phyloP scores from a whole-genome alignment of 495 filamentous ascomycete genomes.

The Baudoinia panamericana region DNA sequence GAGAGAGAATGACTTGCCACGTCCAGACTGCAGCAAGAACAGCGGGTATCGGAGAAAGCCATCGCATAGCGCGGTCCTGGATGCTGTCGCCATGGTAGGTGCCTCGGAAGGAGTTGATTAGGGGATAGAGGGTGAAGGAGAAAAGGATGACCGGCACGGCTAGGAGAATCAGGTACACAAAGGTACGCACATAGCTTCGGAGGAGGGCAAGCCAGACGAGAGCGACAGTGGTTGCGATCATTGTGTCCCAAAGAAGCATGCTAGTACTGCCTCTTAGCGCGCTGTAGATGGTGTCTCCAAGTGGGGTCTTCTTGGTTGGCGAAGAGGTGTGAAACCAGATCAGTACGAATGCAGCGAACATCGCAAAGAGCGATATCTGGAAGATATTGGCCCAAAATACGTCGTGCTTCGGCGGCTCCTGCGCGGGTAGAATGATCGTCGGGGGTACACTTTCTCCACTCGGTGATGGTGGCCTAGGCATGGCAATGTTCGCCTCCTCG shows the following conservation, averaged over 20 bases:
- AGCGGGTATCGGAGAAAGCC: constrained; percentile 64
- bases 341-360: constrained; percentile 77
- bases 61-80: constrained; percentile 85
- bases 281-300: constrained; percentile 87
- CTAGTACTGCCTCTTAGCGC: constrained; percentile 78
- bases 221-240: constrained; percentile 78
- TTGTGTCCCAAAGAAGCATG: constrained; percentile 75
- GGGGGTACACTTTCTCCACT: constrained; percentile 36
- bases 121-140: constrained; percentile 80
- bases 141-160: constrained; percentile 74
- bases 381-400: constrained; percentile 85
- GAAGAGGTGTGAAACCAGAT: constrained; percentile 75
- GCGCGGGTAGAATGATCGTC: constrained; percentile 32
- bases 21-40: constrained; percentile 65
- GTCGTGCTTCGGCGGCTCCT: constrained; percentile 58
- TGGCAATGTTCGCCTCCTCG: constrained; percentile 28
- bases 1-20: constrained; percentile 63
- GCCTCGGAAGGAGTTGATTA: constrained; percentile 78
- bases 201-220: constrained; percentile 82
- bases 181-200: constrained; percentile 65
- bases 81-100: constrained; percentile 51
- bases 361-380: constrained; percentile 63
- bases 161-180: constrained; percentile 66
- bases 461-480: constrained; percentile 34
- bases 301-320: constrained; percentile 47